A percentile compares a stretch with the other conserved stretches of the same genome.
These are phyloP conservation scores for Pseudogymnoascus sp. DNA, from an alignment of 2,329 filamentous ascomycete species.

Conservation along the genomic window DNA sequence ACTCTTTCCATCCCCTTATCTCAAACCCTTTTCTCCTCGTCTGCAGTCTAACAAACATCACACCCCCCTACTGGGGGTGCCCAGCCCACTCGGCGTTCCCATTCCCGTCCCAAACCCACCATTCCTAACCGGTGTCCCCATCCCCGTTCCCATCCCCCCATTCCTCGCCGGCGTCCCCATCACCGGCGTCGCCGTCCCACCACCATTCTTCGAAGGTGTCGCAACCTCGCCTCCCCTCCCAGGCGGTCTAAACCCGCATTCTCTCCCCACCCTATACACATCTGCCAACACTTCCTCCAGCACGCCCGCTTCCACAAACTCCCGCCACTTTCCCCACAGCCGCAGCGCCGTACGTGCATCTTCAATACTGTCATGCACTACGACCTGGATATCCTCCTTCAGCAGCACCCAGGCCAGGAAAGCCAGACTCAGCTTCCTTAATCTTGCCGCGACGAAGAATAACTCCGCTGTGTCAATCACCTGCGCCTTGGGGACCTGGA, in stretches of 20 bases:
- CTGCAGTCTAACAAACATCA: not conserved
- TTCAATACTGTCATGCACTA: slow-evolving; percentile 91
- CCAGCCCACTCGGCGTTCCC: not conserved
- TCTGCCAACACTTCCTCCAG: slow-evolving; percentile 78
- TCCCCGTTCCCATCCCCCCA: not conserved
- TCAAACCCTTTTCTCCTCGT: not conserved
- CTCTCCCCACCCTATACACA: slow-evolving; percentile 64
- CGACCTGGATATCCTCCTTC: slow-evolving; percentile 87
- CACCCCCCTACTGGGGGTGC: not conserved
- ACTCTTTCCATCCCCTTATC: not conserved
- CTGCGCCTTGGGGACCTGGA: slow-evolving; percentile 82
- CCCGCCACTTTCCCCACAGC: slow-evolving; percentile 80
- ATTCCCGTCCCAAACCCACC: not conserved
- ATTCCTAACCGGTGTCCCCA: not conserved
- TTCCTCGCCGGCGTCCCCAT: not conserved
- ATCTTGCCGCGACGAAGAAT: slow-evolving; percentile 73
- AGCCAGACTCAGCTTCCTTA: slow-evolving; percentile 81
- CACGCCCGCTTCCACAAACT: slow-evolving; percentile 80
- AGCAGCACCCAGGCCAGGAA: slow-evolving; percentile 89
- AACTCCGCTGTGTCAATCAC: slow-evolving; percentile 91
- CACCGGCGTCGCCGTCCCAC: not conserved
- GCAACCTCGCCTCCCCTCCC: not conserved
- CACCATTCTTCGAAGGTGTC: not conserved
- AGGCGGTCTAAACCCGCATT: slow-evolving; percentile 51
- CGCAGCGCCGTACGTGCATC: slow-evolving; percentile 86